phyloP scores from a whole-genome alignment of 495 filamentous ascomycete genomes.

The Aspergillus nidulans region DNA sequence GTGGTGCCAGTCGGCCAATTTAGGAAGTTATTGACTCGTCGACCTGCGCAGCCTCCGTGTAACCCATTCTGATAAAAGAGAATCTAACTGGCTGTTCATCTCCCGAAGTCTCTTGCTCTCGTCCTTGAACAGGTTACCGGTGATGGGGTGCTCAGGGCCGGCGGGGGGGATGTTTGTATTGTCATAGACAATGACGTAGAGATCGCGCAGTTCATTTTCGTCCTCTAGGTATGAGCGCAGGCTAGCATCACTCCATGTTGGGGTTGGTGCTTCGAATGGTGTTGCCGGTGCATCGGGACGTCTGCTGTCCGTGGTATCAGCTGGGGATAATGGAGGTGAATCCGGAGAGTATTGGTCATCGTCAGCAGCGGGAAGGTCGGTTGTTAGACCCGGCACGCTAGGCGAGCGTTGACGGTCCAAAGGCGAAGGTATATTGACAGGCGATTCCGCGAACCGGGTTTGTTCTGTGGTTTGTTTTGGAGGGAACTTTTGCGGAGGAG shows the following conservation, averaged over 20 bases:
- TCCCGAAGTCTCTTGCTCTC: constrained; percentile 76
- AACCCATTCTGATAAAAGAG: constrained; percentile 79
- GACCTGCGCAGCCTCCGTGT: constrained; percentile 48
- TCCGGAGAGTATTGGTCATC: constrained; percentile 54
- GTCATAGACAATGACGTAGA: constrained; percentile 88
- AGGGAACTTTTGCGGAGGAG: constrained; percentile 32
- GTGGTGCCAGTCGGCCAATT: background rate
- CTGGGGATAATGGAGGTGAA: constrained; percentile 64
- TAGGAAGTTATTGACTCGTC: constrained; percentile 12
- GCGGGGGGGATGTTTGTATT: constrained; percentile 74
- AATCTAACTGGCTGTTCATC: constrained; percentile 79
- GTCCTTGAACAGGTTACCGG: constrained; percentile 73
- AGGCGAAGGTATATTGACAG: constrained; percentile 68
- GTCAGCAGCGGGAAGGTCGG: constrained; percentile 62
- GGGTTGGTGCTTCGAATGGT: constrained; percentile 41
- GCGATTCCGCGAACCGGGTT: constrained; percentile 60
- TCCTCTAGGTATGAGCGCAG: constrained; percentile 89
- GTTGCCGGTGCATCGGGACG: constrained; percentile 28
- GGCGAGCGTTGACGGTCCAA: constrained; percentile 27
- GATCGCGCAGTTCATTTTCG: constrained; percentile 82
- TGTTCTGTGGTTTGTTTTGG: constrained; percentile 42
- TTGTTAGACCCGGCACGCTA: constrained; percentile 53
- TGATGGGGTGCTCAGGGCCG: constrained; percentile 77
- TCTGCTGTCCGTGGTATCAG: constrained; percentile 43
- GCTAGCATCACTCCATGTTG: constrained; percentile 78